These are phyloP conservation scores for Primulina eburnea DNA, from an alignment of 257 asterid genomes.

Conservation along the genomic window DNA sequence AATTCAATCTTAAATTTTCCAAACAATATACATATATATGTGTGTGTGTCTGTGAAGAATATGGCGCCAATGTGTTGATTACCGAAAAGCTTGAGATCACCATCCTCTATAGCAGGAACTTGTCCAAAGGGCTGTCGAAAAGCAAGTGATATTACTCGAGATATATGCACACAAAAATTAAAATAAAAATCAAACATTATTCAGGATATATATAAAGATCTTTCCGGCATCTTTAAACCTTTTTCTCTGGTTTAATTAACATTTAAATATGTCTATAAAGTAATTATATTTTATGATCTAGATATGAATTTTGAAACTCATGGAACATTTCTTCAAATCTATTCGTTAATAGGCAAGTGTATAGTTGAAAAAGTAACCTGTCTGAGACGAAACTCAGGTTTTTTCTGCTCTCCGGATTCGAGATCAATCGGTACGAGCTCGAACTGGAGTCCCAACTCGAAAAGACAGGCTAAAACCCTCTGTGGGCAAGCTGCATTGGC, in stretches of 20 bases:
- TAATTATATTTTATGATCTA: too few species aligned
- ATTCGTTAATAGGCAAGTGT: background rate
- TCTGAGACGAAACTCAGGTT: slow-evolving; percentile 41
- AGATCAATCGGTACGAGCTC: slow-evolving; percentile 59
- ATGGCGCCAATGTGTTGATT: background rate
- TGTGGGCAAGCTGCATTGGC: slow-evolving; percentile 69
- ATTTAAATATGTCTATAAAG: too few species aligned
- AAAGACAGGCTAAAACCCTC: slow-evolving; percentile 63
- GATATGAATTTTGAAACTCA: too few species aligned
- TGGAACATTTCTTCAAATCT: background rate
- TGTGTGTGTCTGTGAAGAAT: background rate
- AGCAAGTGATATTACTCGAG: background rate
- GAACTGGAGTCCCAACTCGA: slow-evolving; percentile 55
- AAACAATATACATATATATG: too few species aligned
- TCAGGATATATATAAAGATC: too few species aligned
- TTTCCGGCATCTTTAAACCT: too few species aligned
- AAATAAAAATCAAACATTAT: too few species aligned
- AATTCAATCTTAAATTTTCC: background rate
- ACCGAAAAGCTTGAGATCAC: slow-evolving; percentile 84
- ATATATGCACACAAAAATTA: too few species aligned
- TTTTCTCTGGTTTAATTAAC: too few species aligned
- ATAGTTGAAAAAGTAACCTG: slow-evolving; percentile 38
- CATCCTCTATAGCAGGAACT: slow-evolving; percentile 79
- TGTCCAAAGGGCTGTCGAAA: slow-evolving; percentile 84
- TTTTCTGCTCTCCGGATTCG: slow-evolving; percentile 50